These are phyloP conservation scores for Phylloporus sp. DNA, from an alignment of 768 basidiomycete species.

Conservation along the genomic window DNA sequence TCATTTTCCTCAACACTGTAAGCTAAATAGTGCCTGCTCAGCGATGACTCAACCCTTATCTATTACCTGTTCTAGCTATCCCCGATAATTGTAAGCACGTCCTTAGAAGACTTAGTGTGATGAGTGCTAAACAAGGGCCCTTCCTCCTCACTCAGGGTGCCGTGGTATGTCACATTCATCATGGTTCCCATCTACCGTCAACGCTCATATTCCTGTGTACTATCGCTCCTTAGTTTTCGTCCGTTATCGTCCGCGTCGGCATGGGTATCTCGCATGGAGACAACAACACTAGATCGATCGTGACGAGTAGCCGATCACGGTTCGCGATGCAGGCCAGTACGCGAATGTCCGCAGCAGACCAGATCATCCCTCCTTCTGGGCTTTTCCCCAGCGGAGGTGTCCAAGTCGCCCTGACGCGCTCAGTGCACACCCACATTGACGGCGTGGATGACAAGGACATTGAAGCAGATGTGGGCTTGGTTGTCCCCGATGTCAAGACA, in stretches of 20 bases:
- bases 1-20: slow-evolving; percentile 19
- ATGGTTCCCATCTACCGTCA: not conserved
- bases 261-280: slow-evolving; percentile 20
- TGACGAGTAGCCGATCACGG: slow-evolving; percentile 1
- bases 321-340: not conserved
- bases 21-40: not conserved
- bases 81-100: slow-evolving; percentile 19
- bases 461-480: not conserved
- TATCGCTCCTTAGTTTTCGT: slow-evolving; percentile 15
- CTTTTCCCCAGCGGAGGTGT: not conserved
- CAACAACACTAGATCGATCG: not conserved
- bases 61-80: slow-evolving; percentile 1
- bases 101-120: not conserved
- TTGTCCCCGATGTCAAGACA: not conserved
- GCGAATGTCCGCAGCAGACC: not conserved
- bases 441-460: not conserved
- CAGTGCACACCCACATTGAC: not conserved
- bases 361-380: not conserved
- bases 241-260: slow-evolving; percentile 26
- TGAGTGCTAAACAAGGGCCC: not conserved
- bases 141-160: slow-evolving; percentile 5
- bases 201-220: not conserved
- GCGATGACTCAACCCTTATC: not conserved
- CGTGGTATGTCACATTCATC: slow-evolving; percentile 8
- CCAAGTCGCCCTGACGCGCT: not conserved